phyloP scores from a whole-genome alignment of 768 basidiomycete genomes.

The Royoungia palumana region DNA sequence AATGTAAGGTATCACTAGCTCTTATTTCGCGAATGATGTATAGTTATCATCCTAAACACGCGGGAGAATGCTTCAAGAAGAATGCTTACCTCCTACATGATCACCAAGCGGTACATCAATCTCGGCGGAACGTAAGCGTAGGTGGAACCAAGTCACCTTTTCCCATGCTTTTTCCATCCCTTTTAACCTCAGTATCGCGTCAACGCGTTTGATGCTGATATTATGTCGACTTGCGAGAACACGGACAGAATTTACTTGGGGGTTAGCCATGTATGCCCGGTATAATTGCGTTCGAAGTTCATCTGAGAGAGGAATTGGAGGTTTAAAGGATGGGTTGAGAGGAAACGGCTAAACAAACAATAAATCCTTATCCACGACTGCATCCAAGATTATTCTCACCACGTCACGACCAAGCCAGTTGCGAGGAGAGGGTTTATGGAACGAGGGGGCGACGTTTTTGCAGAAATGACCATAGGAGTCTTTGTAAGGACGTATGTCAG shows the following conservation, averaged over 20 bases:
- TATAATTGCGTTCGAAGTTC: slow-evolving; percentile 55
- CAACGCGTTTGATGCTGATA: slow-evolving; percentile 72
- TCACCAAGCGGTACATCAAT: slow-evolving; percentile 9
- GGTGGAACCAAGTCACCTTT: slow-evolving; percentile 50
- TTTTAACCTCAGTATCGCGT: slow-evolving; percentile 81
- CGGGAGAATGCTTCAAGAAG: background rate
- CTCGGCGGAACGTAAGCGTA: slow-evolving; percentile 1
- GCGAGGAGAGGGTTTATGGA: slow-evolving; percentile 37
- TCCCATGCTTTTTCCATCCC: slow-evolving; percentile 68
- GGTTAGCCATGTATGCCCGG: slow-evolving; percentile 55
- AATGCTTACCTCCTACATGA: slow-evolving; percentile 40
- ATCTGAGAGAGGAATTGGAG: slow-evolving; percentile 74
- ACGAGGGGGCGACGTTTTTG: slow-evolving; percentile 19
- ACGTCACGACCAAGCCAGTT: slow-evolving; percentile 62
- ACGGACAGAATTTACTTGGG: slow-evolving; percentile 52
- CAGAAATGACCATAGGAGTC: slow-evolving; percentile 18
- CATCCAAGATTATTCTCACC: slow-evolving; percentile 40
- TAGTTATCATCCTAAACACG: slow-evolving; percentile 47
- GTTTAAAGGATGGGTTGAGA: slow-evolving; percentile 78
- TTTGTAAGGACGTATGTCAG: slow-evolving; percentile 14
- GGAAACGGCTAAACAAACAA: slow-evolving; percentile 66
- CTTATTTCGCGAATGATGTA: slow-evolving; percentile 68
- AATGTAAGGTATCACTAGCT: slow-evolving; percentile 63
- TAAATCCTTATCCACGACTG: background rate
- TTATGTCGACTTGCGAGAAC: slow-evolving; percentile 59